phyloP scores from a whole-genome alignment of 805 yeast species.

The Metschnikowia anglica region DNA sequence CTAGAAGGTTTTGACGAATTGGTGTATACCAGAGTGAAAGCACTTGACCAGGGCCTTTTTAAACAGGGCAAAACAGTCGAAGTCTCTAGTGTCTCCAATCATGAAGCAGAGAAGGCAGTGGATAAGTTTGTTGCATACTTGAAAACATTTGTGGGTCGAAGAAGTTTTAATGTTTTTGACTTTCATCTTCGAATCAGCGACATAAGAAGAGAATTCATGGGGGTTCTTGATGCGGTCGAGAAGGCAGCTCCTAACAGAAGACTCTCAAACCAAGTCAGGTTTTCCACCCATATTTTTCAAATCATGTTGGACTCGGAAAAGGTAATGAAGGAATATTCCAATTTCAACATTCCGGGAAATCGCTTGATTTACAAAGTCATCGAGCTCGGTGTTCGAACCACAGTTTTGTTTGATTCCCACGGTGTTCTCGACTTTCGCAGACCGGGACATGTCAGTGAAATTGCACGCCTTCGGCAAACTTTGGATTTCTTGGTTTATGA shows the following conservation, averaged over 20 bases:
- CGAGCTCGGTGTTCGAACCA: background rate
- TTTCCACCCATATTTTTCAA: background rate
- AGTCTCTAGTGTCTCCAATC: no score
- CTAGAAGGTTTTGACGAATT: no score
- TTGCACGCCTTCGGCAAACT: background rate
- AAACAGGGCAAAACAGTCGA: no score
- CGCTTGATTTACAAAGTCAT: conserved; percentile 1
- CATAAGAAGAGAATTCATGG: background rate
- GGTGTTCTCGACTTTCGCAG: background rate
- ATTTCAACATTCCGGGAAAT: background rate
- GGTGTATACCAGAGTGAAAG: no score
- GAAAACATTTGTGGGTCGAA: no score
- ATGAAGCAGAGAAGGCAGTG: no score
- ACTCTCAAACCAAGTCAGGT: background rate
- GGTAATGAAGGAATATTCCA: background rate
- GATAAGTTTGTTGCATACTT: no score
- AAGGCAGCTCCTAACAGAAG: background rate
- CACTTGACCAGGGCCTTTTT: no score
- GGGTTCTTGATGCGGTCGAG: background rate
- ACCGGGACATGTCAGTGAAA: background rate
- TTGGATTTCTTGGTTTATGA: background rate
- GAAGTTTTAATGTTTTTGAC: background rate
- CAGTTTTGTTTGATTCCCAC: background rate
- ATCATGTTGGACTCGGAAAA: background rate
- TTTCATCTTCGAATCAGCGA: background rate